phyloP scores from a whole-genome alignment of 306 rosid genomes.

The Vigna nakashimae region DNA sequence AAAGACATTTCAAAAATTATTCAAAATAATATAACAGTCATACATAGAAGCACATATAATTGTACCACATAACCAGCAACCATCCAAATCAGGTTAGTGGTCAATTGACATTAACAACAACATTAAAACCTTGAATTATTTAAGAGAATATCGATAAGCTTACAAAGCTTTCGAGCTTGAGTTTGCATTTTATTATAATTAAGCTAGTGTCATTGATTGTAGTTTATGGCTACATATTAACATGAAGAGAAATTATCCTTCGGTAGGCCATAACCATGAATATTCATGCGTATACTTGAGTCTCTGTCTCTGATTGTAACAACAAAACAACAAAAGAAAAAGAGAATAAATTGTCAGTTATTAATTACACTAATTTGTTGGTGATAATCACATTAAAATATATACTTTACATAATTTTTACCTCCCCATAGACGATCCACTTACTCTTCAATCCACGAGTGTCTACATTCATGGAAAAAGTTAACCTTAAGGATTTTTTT shows the following conservation, averaged over 20 bases:
- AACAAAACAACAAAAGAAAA: neutral
- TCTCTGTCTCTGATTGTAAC: neutral
- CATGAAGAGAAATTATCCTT: neutral
- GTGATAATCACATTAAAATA: neutral
- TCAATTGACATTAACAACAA: neutral
- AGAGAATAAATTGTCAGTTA: neutral
- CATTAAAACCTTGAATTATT: neutral
- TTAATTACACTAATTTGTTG: neutral
- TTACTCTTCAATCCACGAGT: no score
- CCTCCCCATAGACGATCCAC: neutral
- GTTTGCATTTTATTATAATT: neutral
- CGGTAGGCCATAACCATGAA: neutral
- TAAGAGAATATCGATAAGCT: neutral
- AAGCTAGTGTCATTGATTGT: neutral
- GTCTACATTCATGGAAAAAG: neutral
- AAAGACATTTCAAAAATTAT: no score
- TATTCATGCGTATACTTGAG: neutral
- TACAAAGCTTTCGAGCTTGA: neutral
- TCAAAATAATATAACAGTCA: neutral
- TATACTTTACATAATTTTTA: neutral
- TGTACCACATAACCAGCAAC: neutral
- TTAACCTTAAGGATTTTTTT: neutral
- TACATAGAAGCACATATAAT: neutral
- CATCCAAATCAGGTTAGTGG: neutral
- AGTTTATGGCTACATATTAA: neutral